A percentile compares a stretch with the other conserved stretches of the same genome.
Conservation (phyloP, 768 basidiomycete genomes). For the Agaricus sinodeliciosus region DNA sequence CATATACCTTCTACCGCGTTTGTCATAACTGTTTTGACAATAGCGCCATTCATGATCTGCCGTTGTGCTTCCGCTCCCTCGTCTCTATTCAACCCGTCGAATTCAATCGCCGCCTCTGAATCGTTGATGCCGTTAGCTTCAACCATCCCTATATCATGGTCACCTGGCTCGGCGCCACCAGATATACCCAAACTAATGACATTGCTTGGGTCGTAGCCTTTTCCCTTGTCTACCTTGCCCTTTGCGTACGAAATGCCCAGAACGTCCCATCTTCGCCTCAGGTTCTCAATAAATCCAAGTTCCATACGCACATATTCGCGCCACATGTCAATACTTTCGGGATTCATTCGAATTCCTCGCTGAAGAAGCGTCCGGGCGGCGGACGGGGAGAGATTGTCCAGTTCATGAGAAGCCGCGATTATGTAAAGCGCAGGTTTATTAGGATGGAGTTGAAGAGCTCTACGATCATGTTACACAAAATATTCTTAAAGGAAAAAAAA, state of each 20-base stretch:
- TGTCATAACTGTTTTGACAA: constrained; percentile 70
- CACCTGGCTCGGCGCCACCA: constrained; percentile 13
- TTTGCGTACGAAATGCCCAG: constrained; percentile 50
- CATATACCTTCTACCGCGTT: constrained; percentile 65
- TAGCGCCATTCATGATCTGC: constrained; percentile 71
- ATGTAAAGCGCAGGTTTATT: constrained; percentile 74
- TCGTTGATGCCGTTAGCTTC: constrained; percentile 19
- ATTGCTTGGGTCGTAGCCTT: constrained; percentile 20
- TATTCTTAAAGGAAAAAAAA: constrained; percentile 1
- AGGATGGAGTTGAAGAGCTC: constrained; percentile 86
- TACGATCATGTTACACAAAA: constrained; percentile 22
- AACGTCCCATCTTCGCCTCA: constrained; percentile 73
- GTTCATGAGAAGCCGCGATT: constrained; percentile 77
- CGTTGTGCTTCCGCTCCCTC: constrained; percentile 51
- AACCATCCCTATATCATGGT: constrained; percentile 18
- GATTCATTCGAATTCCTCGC: constrained; percentile 76
- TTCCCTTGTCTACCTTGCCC: constrained; percentile 16
- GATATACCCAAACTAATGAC: constrained; percentile 14
- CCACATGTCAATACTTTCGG: constrained; percentile 74
- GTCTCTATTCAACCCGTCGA: constrained; percentile 35
- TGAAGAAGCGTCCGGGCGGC: constrained; percentile 80
- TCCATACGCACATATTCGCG: constrained; percentile 89
- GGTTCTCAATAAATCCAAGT: constrained; percentile 73
- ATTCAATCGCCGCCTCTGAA: constrained; percentile 30
- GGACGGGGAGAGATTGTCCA: constrained; percentile 65